phyloP scores from a whole-genome alignment of 2,329 filamentous ascomycete genomes.

The Talaromyces sp. region DNA sequence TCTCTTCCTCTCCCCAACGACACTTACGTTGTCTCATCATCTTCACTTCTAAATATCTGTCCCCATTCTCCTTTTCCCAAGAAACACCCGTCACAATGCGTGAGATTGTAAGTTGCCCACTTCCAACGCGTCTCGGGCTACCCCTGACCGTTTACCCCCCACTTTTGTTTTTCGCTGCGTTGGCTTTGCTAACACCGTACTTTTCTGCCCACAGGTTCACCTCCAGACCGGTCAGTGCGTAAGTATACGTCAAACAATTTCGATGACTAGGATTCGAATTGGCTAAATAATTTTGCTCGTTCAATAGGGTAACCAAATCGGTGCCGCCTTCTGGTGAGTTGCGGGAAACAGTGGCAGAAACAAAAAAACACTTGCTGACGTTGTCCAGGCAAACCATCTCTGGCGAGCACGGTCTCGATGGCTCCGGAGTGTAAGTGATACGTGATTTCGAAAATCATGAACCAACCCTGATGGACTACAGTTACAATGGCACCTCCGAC shows the following conservation, averaged over 20 bases:
- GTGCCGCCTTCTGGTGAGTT: constrained; percentile 96
- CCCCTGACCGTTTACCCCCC: constrained; percentile 22
- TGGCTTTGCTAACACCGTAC: constrained; percentile 22
- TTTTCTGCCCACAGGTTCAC: constrained; percentile 71
- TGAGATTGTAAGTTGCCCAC: constrained; percentile 60
- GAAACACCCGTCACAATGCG: constrained; percentile 53
- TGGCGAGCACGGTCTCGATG: constrained; percentile 93
- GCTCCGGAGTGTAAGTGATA: constrained; percentile 81
- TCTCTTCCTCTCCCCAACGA: not conserved
- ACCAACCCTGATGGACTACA: constrained; percentile 34
- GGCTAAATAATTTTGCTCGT: constrained; percentile 9
- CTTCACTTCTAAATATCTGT: constrained; percentile 11
- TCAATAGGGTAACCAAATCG: constrained; percentile 96
- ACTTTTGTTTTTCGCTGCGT: constrained; percentile 23
- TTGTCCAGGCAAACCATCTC: constrained; percentile 68
- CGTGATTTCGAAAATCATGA: constrained; percentile 9
- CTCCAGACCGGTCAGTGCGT: constrained; percentile 99
- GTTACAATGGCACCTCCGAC: constrained; percentile 96
- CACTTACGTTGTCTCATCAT: not conserved
- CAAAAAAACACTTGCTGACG: constrained; percentile 28
- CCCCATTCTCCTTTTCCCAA: constrained; percentile 4
- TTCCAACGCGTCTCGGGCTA: constrained; percentile 29
- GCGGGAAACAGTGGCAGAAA: constrained; percentile 1
- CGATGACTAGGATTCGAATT: not conserved
- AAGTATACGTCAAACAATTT: constrained; percentile 40